Evolutionary conservation across 768 basidiomycete genomes (phyloP), one percentile per base, ranked within the genome.

Genomic region (Lyophyllum semitale): DNA sequence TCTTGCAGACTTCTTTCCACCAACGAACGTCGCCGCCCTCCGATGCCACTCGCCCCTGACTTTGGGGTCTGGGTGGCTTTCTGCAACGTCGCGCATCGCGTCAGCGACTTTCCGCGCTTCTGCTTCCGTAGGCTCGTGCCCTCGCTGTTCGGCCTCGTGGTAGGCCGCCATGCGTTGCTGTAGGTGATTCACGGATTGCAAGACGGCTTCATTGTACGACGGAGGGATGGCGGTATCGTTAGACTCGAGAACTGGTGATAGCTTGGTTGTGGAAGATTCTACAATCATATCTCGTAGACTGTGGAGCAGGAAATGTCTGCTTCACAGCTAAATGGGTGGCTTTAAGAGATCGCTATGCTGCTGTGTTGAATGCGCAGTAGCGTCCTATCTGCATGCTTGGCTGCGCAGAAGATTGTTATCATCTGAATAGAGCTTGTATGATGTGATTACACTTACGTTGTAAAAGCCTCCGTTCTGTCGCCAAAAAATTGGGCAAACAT

Each of bases 71-170:
- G 37, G 40, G 3, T 59, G 59, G n/a, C 33, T 51, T 23, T 59
- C 54, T 11, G 54, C 59, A 5, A 59, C 59, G 17, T 48, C 35
- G 12, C 51, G 59, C 59, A 59, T 56, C 2, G 59, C 54, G 8
- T 11, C 49, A 15, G 54, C 59, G 18, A 59, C 45, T 12, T 22
- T 45, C 32, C 48, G 49, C 17, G 50, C 54, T 40, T 59, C 51
- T 8, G 17, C 25, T n/a, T 59, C 50, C 8, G 35, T 49, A 11
- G 54, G 37, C 32, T 48, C 50, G 41, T 41, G 49, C 22, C 59
- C 59, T 26, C 22, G 20, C 23, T 35, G 23, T n/a, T 48, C 46
- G 2, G 45, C 38, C 20, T 20, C 30, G 5, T 58, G 33, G 51
- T 53, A 58, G 1, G 38, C 42, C 8, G 41, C 13, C 8, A 53